Base-by-base conservation (phyloP, 139 green algal genomes). In the Coelastrella sp. region DNA sequence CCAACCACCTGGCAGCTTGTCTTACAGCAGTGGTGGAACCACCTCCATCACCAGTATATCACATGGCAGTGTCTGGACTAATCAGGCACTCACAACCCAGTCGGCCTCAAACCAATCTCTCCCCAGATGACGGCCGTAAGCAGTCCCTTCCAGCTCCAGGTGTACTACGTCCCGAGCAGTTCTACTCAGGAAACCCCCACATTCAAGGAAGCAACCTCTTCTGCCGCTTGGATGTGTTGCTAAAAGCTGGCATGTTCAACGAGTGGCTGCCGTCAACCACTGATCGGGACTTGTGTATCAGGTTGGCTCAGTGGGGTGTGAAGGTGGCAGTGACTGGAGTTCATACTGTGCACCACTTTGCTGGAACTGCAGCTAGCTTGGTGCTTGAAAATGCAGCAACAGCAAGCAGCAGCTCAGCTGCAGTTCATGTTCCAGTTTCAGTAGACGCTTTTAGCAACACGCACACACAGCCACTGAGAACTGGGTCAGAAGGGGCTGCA, bases 171-270 rank as follows among this genome's bases (percentile, higher is more conserved):
- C 5, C 37, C 23, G 25, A 23, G 7, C n/a, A 60, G 3, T 87
- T 82, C 71, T 27, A 77, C 5, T 2, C 59, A 2, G 40, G 57
- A 5, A 87, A 87, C 82, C 71, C 82, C 1, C 53, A 73, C 51
- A 66, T 87, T n/a, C 81, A 87, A 51, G 82, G 82, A 27, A 81
- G 67, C 71, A 87, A 83, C 59, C 9, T 87, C 21, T 87, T 78
- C 35, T 48, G 41, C 30, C n/a, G 71, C 11, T 30, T 87, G 48
- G 41, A 64, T 4, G 11, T 50, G 71, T 0, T 75, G 41, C 25
- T 87, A 64, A 30, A 17, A 25, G 82, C 82, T 32, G 82, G 82
- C 7, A 19, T 45, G 27, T 87, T 87, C 41, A 59, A 87, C 30
- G 71, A 87, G 71, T 75, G 57, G 59, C 82, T 87, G 35, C 71